Base-by-base conservation (phyloP, 192 early-diverging fungal species). In the Coemansia umbellata region DNA sequence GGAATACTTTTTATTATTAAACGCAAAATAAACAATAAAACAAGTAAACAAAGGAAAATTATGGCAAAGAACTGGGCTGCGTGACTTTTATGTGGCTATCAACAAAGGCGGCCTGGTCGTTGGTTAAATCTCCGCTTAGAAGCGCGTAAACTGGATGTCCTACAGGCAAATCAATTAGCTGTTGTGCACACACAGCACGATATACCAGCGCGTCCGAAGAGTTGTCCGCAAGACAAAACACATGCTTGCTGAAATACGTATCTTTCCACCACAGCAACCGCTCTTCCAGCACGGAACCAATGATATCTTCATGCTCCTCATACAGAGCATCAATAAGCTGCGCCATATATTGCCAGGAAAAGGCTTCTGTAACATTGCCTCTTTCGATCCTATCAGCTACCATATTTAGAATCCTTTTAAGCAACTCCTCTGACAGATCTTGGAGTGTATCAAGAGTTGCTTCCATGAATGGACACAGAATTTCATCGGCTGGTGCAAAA, bases 351-450 rank as follows among this genome's bases (percentile, higher is more conserved):
- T 27, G 24, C 72, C 72, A 75, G 10, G 37, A 47, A 33, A 19
- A 31, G 0, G 37, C 2, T n/a, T 75, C 72, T 0, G 21, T 14
- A 0, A 36, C 30, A 11, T 64, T 61, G 21, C 72, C 72, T 11
- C 62, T 36, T 33, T 75, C 72, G 14, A 75, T 63, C 11, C 65
- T 33, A 50, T 60, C 52, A 5, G 61, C 24, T 26, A 64, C 48
- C 8, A 75, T 53, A 1, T 5, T 19, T 1, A 68, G 14, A 17
- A 60, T 5, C 24, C 60, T 50, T 31, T 39, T 18, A 1, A 49
- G 1, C 33, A 32, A 5, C 1, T 10, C 35, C 11, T 6, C 15
- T 3, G 33, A 18, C 10, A 17, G 3, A 5, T 45, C 39, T 7
- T 35, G 24, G 11, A 30, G 18, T 1, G 26, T 33, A 11, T 26